Evolutionary conservation across 768 basidiomycete genomes (phyloP).

Genomic region (Guyanaporus albipodus): DNA sequence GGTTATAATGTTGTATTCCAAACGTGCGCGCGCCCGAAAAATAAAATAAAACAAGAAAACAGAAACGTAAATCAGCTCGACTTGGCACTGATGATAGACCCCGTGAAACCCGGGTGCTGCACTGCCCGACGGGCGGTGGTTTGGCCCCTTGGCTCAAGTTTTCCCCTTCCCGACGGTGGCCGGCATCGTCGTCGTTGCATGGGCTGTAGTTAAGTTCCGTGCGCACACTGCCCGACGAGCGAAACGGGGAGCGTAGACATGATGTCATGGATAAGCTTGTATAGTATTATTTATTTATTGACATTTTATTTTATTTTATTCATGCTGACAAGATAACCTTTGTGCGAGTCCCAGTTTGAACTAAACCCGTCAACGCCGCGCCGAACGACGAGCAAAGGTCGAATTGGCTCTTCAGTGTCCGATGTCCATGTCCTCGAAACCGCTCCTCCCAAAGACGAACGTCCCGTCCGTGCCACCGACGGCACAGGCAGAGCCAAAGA

Average conservation of each 20-base stretch:
- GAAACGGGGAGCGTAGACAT: too few species aligned
- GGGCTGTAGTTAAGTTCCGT: too few species aligned
- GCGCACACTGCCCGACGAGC: too few species aligned
- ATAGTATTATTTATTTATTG: conserved; percentile 10
- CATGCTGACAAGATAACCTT: not conserved
- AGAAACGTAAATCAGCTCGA: too few species aligned
- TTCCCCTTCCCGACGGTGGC: too few species aligned
- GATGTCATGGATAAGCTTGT: conserved; percentile 16
- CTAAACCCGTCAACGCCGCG: conserved; percentile 7
- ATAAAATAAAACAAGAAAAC: too few species aligned
- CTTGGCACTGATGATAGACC: too few species aligned
- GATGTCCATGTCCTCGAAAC: conserved; percentile 27
- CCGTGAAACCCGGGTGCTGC: too few species aligned
- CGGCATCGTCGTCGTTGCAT: too few species aligned
- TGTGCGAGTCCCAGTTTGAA: conserved; percentile 10
- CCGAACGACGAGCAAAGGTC: conserved; percentile 18
- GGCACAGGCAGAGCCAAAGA: conserved; percentile 43
- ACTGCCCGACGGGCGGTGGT: conserved; percentile 1
- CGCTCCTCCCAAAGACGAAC: conserved; percentile 32
- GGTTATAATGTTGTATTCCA: not conserved
- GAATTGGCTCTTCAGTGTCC: not conserved
- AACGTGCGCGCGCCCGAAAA: not conserved
- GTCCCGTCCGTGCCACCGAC: conserved; percentile 10
- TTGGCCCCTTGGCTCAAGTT: too few species aligned
- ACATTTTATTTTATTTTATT: too few species aligned